Base-by-base conservation (phyloP, 208 protist genomes). In the Porcisia deanei region DNA sequence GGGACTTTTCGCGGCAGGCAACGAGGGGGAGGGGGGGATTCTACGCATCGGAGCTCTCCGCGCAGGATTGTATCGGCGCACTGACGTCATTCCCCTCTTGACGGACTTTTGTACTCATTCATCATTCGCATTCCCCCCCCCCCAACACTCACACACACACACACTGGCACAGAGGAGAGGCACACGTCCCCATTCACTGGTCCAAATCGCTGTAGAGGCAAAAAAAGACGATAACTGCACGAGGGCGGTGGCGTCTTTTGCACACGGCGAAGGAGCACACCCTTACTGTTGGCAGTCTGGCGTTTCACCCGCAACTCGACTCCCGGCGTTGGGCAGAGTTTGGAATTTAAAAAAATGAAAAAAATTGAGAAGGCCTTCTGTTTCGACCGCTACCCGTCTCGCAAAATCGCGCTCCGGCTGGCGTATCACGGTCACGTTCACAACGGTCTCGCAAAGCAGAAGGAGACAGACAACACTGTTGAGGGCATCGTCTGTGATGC, bases 401-500 rank as follows among this genome's bases (percentile, higher is more conserved):
- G 91, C n/a, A 94, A 94, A 74, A 86, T 97, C 43, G 91, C 84
- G 9, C 76, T 97, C 25, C 93, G 93, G 3, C 76, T 97, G n/a
- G 93, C 93, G 34, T 97, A 97, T 63, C 93, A 97, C 83, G 93
- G 93, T 57, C 91, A 95, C 77, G 79, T 90, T 18, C 88, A 93
- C 80, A 83, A 94, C 69, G 93, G 93, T 1, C 76, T 97, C 4
- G 91, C 91, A n/a, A 94, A 90, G 67, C 93, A 97, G 71, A 86
- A 86, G 54, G 87, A 97, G 45, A 94, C 87, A 47, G 64, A 80
- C n/a, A 97, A 97, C 82, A 97, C 93, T 0, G 85, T 97, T 0
- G 91, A 97, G 81, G 87, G 81, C 1, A 54, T 92, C 65, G 75
- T 97, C 8, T 82, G 84, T 4, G 69, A 81, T 8, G 85, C 85